Evolutionary conservation across 495 filamentous ascomycete species (phyloP).

Genomic region (Massariosphaeria phaeospora): DNA sequence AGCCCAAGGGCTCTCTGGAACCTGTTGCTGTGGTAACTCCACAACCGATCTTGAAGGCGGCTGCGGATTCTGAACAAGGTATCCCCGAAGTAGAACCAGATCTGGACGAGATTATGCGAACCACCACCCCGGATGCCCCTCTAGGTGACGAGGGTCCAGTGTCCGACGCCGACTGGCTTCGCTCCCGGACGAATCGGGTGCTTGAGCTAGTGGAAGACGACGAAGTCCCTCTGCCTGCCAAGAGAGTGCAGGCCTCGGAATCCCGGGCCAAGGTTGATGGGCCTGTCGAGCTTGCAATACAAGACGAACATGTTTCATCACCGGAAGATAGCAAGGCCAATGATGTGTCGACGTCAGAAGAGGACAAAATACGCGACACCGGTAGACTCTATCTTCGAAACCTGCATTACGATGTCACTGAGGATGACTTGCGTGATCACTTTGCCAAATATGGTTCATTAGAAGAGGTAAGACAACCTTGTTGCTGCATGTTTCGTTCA

Average conservation of each 20-base stretch:
- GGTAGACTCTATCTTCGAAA: slow-evolving; percentile 84
- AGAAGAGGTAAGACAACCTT: slow-evolving; percentile 69
- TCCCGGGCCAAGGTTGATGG: not conserved
- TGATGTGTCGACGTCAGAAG: slow-evolving; percentile 28
- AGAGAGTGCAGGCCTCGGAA: not conserved
- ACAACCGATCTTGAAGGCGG: not conserved
- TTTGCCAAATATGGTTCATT: slow-evolving; percentile 68
- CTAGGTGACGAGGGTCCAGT: slow-evolving; percentile 35
- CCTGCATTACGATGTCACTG: slow-evolving; percentile 72
- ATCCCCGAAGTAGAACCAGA: not conserved
- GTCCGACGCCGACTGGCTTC: slow-evolving; percentile 86
- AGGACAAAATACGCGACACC: slow-evolving; percentile 50
- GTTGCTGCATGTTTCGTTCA: slow-evolving; percentile 30
- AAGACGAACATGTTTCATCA: too few relatives aligned
- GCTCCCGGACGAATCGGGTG: slow-evolving; percentile 84
- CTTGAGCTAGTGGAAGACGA: slow-evolving; percentile 75
- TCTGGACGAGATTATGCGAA: not conserved
- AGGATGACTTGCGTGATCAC: slow-evolving; percentile 66
- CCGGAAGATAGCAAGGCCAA: slow-evolving; percentile 38
- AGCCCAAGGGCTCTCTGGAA: slow-evolving; percentile 32
- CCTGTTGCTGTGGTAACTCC: not conserved
- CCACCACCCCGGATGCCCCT: not conserved
- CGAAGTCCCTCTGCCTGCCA: not conserved
- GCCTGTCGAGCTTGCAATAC: not conserved
- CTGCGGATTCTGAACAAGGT: not conserved